Evolutionary conservation across 768 basidiomycete genomes (phyloP).

Genomic region (Botryobasidium botryosum): DNA sequence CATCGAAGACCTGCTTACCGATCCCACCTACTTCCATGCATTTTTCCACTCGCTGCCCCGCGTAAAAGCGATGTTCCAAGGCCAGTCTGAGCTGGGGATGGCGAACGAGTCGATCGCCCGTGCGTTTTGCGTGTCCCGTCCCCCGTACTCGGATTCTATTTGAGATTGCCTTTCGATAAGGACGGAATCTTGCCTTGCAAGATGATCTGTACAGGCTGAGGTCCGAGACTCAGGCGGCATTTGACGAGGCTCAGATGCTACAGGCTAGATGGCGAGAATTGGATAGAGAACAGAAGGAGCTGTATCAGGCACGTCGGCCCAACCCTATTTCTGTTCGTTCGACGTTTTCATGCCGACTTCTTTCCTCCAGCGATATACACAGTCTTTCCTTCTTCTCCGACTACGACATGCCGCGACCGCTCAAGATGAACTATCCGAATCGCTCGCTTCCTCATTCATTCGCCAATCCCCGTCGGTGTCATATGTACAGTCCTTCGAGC

Average conservation of each 20-base stretch:
- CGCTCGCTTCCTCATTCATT: conserved; percentile 67
- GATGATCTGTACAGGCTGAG: conserved; percentile 59
- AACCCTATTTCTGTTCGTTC: not conserved
- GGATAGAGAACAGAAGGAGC: conserved; percentile 73
- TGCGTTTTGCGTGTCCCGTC: conserved; percentile 26
- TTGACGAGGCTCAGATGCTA: conserved; percentile 68
- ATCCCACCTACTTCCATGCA: conserved; percentile 75
- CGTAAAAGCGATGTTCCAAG: conserved; percentile 58
- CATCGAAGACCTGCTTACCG: conserved; percentile 72
- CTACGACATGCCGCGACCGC: conserved; percentile 75
- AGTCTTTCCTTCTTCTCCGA: conserved; percentile 77
- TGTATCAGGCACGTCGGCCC: conserved; percentile 51
- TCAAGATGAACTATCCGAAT: conserved; percentile 81
- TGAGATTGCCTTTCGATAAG: conserved; percentile 25
- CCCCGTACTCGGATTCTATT: not conserved
- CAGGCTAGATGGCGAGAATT: conserved; percentile 75
- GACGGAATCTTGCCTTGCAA: conserved; percentile 57
- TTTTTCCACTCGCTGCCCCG: conserved; percentile 61
- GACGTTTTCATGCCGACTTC: not conserved
- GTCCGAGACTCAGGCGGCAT: conserved; percentile 69
- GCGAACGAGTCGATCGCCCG: conserved; percentile 81
- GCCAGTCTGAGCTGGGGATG: conserved; percentile 59
- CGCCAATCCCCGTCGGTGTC: conserved; percentile 19
- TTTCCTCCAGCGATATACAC: conserved; percentile 50
- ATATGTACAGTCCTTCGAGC: not conserved